Percentiles rank a stretch among this genome's conserved stretches.
These are phyloP conservation scores for Fragilariopsis cylindrus DNA, from an alignment of 108 stramenopile genomes.

Conservation along the genomic window DNA sequence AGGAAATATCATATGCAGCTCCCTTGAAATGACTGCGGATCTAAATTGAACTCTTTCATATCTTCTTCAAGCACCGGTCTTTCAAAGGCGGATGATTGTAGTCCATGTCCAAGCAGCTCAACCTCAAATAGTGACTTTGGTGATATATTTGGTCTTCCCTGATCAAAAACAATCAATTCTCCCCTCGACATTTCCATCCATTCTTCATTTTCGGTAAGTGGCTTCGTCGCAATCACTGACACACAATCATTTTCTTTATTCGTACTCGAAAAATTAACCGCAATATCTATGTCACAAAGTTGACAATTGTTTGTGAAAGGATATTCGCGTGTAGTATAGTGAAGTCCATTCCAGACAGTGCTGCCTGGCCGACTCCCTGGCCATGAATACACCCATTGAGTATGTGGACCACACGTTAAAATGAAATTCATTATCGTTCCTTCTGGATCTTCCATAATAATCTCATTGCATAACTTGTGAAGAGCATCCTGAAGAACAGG, in stretches of 20 bases:
- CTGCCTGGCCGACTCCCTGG: conserved; percentile 84
- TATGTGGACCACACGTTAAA: conserved; percentile 70
- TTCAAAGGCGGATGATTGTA: conserved; percentile 33
- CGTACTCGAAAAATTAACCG: conserved; percentile 58
- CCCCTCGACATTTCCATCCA: conserved; percentile 80
- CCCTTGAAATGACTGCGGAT: conserved; percentile 34
- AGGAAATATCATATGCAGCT: conserved; percentile 33
- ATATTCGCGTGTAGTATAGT: conserved; percentile 75
- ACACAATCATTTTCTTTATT: conserved; percentile 74
- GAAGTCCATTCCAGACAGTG: conserved; percentile 85
- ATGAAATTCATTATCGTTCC: conserved; percentile 89
- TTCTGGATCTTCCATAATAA: conserved; percentile 56
- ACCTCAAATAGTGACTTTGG: conserved; percentile 45
- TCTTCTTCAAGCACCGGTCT: conserved; percentile 38
- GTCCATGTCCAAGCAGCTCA: conserved; percentile 60
- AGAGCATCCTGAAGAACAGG: conserved; percentile 78
- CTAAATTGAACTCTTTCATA: conserved; percentile 40
- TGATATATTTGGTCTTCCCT: conserved; percentile 46
- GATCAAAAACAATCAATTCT: conserved; percentile 78
- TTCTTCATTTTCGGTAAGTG: conserved; percentile 71
- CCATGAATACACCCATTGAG: conserved; percentile 83
- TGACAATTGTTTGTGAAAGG: conserved; percentile 68
- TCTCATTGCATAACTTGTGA: conserved; percentile 63
- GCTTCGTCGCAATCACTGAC: conserved; percentile 88
- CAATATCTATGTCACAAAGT: conserved; percentile 50